Base-by-base conservation (phyloP, 805 yeast genomes). In the Candida endomychidarum region DNA sequence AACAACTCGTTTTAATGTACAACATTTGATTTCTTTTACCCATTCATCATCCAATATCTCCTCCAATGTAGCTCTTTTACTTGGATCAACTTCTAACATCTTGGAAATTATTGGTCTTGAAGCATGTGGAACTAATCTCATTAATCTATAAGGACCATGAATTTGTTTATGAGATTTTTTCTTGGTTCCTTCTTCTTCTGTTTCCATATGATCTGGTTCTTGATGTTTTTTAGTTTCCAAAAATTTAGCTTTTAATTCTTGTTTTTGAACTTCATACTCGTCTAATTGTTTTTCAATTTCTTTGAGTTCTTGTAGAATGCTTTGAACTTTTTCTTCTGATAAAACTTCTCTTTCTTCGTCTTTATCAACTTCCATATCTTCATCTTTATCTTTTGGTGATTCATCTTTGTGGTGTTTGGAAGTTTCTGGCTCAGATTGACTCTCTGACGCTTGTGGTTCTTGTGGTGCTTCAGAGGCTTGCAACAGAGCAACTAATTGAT, bases 111-210 rank as follows among this genome's bases (percentile, higher is more conserved):
- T 67, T 9, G 91, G 93, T 60, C 95, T 74, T 11, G 93, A 69
- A 6, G 91, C 89, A 58, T 86, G 95, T 4, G 95, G 95, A 25
- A 86, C 63, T 37, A 86, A 65, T 62, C 95, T 76, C 82, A 86
- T 78, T 48, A 86, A 65, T 56, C 95, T 70, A 62, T 86, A 86
- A 8, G 93, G 91, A 5, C 95, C 95, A 53, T 84, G 89, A 17
- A 84, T 78, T 46, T 80, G 81, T 50, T 77, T 78, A 51, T 68
- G 74, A 21, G 52, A 51, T 48, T 72, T 69, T 45, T 65, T 65
- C 37, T 56, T 50, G 9, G 30, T 32, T 8, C 42, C 42, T 11
- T 41, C 42, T 5, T 45, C 51, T 26, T 54, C 52, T 14, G 41
- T 49, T 24, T 44, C 43, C 16, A 31, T 26, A 12, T 41, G 41